phyloP scores from a whole-genome alignment of 2,329 filamentous ascomycete species.

The Coniochaeta hoffmannii region DNA sequence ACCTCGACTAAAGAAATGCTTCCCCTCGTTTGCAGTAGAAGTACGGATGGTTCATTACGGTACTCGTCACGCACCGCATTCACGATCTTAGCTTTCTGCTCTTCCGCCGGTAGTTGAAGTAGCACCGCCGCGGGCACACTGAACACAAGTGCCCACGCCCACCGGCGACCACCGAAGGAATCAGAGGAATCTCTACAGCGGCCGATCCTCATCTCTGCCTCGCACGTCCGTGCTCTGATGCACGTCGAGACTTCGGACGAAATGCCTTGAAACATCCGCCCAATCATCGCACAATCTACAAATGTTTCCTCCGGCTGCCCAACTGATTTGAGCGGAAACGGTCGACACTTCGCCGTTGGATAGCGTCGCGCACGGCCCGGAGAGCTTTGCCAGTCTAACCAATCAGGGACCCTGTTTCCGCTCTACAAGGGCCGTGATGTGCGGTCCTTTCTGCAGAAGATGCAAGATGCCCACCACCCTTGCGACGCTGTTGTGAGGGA shows the following conservation, averaged over 20 bases:
- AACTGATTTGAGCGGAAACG: too few species aligned
- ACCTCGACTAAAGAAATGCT: too few species aligned
- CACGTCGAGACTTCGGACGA: not conserved
- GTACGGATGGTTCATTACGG: too few species aligned
- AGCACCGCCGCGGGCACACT: not conserved
- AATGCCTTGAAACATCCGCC: not conserved
- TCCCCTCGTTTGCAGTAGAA: too few species aligned
- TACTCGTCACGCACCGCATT: too few species aligned
- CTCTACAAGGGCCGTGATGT: not conserved
- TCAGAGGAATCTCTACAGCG: not conserved
- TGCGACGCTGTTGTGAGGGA: not conserved
- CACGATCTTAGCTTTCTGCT: not conserved
- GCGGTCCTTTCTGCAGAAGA: not conserved
- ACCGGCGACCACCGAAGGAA: not conserved
- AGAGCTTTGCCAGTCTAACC: not conserved
- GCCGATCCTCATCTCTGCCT: not conserved
- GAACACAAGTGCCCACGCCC: not conserved
- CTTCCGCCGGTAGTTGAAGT: not conserved
- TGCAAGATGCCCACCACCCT: not conserved
- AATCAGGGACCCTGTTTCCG: not conserved
- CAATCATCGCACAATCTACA: not conserved
- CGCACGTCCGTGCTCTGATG: not conserved
- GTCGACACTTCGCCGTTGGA: not conserved
- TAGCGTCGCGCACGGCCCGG: constrained; percentile 1
- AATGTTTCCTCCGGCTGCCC: not conserved